Evolutionary conservation across 768 basidiomycete genomes (phyloP).

Genomic region (Leccinum rimulosum): DNA sequence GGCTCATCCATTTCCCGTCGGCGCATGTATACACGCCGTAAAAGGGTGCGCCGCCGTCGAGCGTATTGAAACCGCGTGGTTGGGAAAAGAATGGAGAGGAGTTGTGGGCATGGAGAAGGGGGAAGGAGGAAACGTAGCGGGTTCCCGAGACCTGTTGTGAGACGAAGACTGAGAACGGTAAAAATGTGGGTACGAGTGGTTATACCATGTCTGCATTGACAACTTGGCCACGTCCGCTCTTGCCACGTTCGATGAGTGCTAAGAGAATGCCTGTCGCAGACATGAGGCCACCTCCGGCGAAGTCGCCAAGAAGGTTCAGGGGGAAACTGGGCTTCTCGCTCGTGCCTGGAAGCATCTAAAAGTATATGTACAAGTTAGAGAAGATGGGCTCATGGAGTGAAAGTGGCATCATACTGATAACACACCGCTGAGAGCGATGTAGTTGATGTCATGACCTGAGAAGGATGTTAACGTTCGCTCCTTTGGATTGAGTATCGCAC

Average conservation of each 20-base stretch:
- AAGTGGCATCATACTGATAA: constrained; percentile 47
- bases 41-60: constrained; percentile 79
- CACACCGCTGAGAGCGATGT: constrained; percentile 75
- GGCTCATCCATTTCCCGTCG: constrained; percentile 72
- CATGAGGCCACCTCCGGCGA: constrained; percentile 76
- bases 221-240: constrained; percentile 69
- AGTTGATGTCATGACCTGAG: constrained; percentile 81
- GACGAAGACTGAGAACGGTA: background rate
- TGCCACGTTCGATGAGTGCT: constrained; percentile 65
- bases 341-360: constrained; percentile 66
- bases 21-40: constrained; percentile 73
- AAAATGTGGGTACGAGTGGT: background rate
- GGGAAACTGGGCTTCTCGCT: constrained; percentile 66
- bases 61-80: constrained; percentile 53
- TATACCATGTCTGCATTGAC: constrained; percentile 74
- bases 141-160: constrained; percentile 68
- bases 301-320: constrained; percentile 76
- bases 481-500: background rate
- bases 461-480: background rate
- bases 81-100: constrained; percentile 38
- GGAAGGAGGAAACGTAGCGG: constrained; percentile 73
- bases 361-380: background rate
- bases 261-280: constrained; percentile 73
- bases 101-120: constrained; percentile 47
- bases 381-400: background rate